Evolutionary conservation across 768 basidiomycete genomes (phyloP), one percentile per base, ranked within the genome.

Genomic region (Collybiopsis confluens): DNA sequence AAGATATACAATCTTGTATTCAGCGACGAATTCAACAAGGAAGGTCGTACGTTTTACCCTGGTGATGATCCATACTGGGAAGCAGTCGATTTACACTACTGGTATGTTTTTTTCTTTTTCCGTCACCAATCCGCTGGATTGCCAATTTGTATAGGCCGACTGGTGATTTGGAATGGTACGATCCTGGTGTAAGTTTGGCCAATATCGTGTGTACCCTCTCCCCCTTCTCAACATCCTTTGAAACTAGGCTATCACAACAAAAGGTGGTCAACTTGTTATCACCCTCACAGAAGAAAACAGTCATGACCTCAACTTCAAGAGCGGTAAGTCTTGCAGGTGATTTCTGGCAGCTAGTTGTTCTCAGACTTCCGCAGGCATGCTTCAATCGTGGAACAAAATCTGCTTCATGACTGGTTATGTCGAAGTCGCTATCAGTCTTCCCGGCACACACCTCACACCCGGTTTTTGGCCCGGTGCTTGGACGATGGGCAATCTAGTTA

Each of bases 361-460:
- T 66, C 64, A 8, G 68, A 61, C 58, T 63, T 57, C 20, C 45
- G 35, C 54, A 79, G 83, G 82, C 35, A 86, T 87, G 85, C 50
- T 94, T 9, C 84, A 88, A 59, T 80, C 85, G 11, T 97, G 95
- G 94, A 96, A 97, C 70, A 92, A 97, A 70, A 70, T 97, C 52
- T 98, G 95, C 71, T 97, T 94, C 70, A 95, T 85, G 15, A 92
- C 92, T 0, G 93, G 92, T 2, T 93, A 94, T 64, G 73, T 98
- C 54, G 97, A 97, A 70, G 82, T 87, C 2, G 80, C 76, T n/a
- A 61, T 92, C 18, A 90, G 87, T 64, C 65, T 92, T 59, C 90
- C 91, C 16, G 91, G 90, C 4, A 67, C 72, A 10, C 71, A 78
- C 1, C 58, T 62, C 37, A 74, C 77, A 15, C 80, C 86, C 10